Percentiles rank a stretch among this genome's conserved stretches.
phyloP scores from a whole-genome alignment of 2,329 filamentous ascomycete genomes.

The Hypoxylon sp. region DNA sequence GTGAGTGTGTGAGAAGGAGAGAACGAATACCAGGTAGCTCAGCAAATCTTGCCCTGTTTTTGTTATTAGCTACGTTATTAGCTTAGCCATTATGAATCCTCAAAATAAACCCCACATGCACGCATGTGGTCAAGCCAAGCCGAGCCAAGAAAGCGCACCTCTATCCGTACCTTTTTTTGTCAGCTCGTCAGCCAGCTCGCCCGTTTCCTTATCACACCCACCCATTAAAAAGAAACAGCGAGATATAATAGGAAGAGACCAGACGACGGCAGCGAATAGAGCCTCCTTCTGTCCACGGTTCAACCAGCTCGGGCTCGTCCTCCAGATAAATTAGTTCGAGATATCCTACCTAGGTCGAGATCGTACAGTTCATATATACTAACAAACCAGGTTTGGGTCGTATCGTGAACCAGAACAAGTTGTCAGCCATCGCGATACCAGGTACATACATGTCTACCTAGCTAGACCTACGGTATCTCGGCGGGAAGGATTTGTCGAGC shows the following conservation, averaged over 20 bases:
- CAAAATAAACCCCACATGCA: conserved; percentile 36
- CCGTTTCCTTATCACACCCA: conserved; percentile 29
- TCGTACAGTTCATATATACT: neutral
- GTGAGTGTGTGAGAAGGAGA: too few species aligned
- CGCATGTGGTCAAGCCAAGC: too few species aligned
- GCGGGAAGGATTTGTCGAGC: conserved; percentile 31
- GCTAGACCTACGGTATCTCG: too few species aligned
- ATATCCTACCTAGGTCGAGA: neutral
- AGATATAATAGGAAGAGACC: conserved; percentile 14
- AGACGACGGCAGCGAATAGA: conserved; percentile 33
- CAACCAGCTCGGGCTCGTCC: conserved; percentile 32
- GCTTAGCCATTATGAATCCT: conserved; percentile 36
- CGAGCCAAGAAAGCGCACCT: conserved; percentile 27
- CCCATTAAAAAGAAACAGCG: conserved; percentile 14
- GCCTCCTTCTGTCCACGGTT: conserved; percentile 16
- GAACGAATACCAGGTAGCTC: neutral
- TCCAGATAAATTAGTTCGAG: conserved; percentile 27
- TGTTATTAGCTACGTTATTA: conserved; percentile 41
- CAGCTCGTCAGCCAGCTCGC: conserved; percentile 33
- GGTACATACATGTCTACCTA: too few species aligned
- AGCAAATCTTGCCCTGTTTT: conserved; percentile 39
- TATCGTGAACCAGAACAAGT: conserved; percentile 18
- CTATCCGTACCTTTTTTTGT: conserved; percentile 17
- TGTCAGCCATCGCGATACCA: conserved; percentile 32
- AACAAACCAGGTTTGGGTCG: conserved; percentile 22